phyloP scores from a whole-genome alignment of 1,139 yeast species.

The Chernovozyma sophiae-reginae region DNA sequence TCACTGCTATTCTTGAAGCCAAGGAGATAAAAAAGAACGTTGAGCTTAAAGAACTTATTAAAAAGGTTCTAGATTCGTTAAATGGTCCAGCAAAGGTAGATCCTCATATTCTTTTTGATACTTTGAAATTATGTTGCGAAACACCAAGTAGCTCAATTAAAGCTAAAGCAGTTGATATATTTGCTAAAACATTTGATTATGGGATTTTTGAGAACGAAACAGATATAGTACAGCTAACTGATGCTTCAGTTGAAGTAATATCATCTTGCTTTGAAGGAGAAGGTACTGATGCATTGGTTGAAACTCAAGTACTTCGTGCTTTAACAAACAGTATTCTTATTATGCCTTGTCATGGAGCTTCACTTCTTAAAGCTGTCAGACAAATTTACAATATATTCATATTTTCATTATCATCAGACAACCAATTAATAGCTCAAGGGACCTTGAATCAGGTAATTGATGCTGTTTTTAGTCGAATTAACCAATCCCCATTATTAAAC shows the following conservation, averaged over 20 bases:
- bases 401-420: conserved; percentile 72
- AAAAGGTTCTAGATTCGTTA: conserved; percentile 35
- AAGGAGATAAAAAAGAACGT: conserved; percentile 43
- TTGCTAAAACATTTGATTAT: conserved; percentile 44
- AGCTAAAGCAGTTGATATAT: conserved; percentile 40
- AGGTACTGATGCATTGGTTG: conserved; percentile 84
- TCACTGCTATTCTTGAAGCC: conserved; percentile 7
- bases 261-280: conserved; percentile 88
- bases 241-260: conserved; percentile 81
- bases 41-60: conserved; percentile 25
- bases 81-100: conserved; percentile 25
- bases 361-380: conserved; percentile 83
- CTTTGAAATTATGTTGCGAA: conserved; percentile 40
- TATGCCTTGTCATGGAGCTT: conserved; percentile 87
- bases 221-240: conserved; percentile 58
- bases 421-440: conserved; percentile 95
- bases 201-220: conserved; percentile 35
- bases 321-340: conserved; percentile 81
- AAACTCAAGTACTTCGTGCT: conserved; percentile 89
- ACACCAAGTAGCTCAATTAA: conserved; percentile 29
- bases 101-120: conserved; percentile 35
- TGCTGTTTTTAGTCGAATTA: conserved; percentile 76
- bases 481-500: conserved; percentile 21
- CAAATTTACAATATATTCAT: conserved; percentile 91
- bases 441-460: conserved; percentile 87